Base-by-base conservation (phyloP, 345 rosid genomes). In the Clarkia xantiana region DNA sequence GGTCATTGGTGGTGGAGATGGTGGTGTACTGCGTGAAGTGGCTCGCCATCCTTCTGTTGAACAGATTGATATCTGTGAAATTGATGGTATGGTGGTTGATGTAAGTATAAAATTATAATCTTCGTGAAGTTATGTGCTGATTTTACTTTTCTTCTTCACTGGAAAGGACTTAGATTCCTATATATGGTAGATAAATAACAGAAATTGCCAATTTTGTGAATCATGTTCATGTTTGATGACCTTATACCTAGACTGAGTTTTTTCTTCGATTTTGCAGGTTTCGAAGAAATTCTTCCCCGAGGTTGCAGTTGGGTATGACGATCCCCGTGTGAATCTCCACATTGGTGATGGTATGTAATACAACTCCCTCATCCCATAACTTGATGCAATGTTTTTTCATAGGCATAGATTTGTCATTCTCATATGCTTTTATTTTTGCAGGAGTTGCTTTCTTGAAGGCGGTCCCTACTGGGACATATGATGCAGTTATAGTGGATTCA, bases 381-480 rank as follows among this genome's bases (percentile, higher is more conserved):
- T 29, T 10, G 8, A 29, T 29, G 7, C 7, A 29, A 5, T 29
- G 17, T 25, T 46, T 16, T 11, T 2, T 15, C 11, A 23, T 1
- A 40, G 25, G 14, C 18, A 29, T 13, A 44, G 39, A 14, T 14
- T 2, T 40, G 50, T 47, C 19, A 42, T 15, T 22, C 36, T 14
- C 17, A 43, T 18, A 4, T 11, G 18, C 9, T 12, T 12, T 51
- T 51, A 51, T 9, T 47, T 42, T 52, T 62, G 49, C 65, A 88
- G 94, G 94, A 34, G 74, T 84, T 73, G 95, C 82, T 3, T 88
- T 84, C 56, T 58, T 84, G 71, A 82, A 78, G 73, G 74, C 66
- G 36, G 81, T 67, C 43, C 64, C 76, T 36, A 79, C 60, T 48
- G 97, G 89, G 58, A 79, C 93, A 36, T 88, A 88, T 45, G 97